A percentile compares a stretch with the other conserved stretches of the same genome.
Conservation (phyloP, 768 basidiomycete genomes). For the Leccinum incarnatum region DNA sequence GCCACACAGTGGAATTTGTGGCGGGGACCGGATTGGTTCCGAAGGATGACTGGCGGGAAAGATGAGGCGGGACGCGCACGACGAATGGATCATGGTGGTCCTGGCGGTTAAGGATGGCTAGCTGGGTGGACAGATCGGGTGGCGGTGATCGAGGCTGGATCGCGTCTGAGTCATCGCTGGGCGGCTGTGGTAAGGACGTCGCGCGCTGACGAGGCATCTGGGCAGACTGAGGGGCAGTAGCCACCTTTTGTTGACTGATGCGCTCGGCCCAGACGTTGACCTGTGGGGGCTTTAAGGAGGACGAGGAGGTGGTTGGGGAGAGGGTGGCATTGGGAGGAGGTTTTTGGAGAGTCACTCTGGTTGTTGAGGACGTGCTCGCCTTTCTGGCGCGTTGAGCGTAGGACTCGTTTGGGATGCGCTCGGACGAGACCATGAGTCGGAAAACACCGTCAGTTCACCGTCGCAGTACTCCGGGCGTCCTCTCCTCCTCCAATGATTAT, state of each 20-base stretch:
- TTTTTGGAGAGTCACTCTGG: background rate
- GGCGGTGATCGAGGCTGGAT: constrained; percentile 21
- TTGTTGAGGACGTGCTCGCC: constrained; percentile 25
- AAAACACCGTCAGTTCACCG: constrained; percentile 22
- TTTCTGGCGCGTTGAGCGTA: constrained; percentile 57
- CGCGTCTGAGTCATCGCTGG: constrained; percentile 12
- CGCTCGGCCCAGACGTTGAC: constrained; percentile 45
- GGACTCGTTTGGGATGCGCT: constrained; percentile 45
- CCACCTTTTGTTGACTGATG: constrained; percentile 38
- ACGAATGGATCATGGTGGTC: constrained; percentile 44
- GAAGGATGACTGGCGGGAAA: constrained; percentile 30
- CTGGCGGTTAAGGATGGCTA: constrained; percentile 24
- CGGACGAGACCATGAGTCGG: constrained; percentile 31
- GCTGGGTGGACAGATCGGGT: constrained; percentile 15
- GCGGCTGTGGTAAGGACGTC: constrained; percentile 8
- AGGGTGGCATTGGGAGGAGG: background rate
- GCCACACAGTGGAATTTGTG: constrained; percentile 19
- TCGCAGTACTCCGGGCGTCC: constrained; percentile 20
- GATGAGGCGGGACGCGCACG: constrained; percentile 37
- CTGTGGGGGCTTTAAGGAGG: constrained; percentile 20
- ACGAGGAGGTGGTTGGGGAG: background rate
- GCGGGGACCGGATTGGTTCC: constrained; percentile 20
- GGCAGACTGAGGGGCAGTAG: constrained; percentile 11
- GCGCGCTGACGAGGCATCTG: constrained; percentile 17
- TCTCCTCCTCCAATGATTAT: constrained; percentile 10